Conservation (phyloP, 176 grass and related monocot genomes). For the Triticum monococcum region DNA sequence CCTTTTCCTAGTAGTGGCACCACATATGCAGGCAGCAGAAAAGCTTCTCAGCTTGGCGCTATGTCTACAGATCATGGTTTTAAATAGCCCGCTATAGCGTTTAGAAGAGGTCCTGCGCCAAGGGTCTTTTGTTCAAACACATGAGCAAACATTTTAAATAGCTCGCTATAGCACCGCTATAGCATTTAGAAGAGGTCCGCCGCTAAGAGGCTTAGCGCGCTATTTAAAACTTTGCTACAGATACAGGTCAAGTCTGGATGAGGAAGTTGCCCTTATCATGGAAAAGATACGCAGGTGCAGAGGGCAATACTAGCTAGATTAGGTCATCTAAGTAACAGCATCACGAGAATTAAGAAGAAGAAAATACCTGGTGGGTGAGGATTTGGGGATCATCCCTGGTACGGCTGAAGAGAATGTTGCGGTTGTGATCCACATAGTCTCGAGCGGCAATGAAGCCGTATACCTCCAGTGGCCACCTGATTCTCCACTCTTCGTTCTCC, state of each 20-base stretch:
- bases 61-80: not conserved
- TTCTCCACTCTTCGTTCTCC: not conserved
- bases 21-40: too few species aligned
- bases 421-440: not conserved
- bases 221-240: too few species aligned
- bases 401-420: not conserved
- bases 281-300: not conserved
- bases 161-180: too few species aligned
- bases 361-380: not conserved
- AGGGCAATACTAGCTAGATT: not conserved
- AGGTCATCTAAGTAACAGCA: not conserved
- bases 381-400: not conserved
- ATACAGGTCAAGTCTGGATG: not conserved
- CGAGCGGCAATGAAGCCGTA: not conserved
- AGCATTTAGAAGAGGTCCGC: too few species aligned
- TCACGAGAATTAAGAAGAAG: not conserved
- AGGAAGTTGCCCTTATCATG: not conserved
- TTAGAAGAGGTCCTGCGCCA: too few species aligned
- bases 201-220: too few species aligned
- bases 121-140: too few species aligned
- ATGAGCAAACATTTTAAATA: too few species aligned
- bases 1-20: too few species aligned
- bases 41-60: not conserved
- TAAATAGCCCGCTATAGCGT: too few species aligned
- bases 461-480: not conserved